Conservation (phyloP, 306 rosid species). For the Prunus campanulata region DNA sequence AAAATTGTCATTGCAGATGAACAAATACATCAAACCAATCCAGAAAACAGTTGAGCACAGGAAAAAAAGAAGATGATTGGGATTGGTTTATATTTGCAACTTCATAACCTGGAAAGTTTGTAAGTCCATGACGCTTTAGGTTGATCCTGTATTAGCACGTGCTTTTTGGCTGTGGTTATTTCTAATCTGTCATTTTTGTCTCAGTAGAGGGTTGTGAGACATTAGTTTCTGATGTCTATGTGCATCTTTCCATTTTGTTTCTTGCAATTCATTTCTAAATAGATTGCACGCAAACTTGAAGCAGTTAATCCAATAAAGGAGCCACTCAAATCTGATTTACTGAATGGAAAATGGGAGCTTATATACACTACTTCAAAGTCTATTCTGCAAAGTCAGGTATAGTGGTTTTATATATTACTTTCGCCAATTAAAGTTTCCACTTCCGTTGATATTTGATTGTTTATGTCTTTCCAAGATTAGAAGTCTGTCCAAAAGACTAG, state of each 20-base stretch:
- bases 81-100: neutral
- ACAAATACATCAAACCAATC: neutral
- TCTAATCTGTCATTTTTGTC: neutral
- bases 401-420: neutral
- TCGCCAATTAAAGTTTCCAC: neutral
- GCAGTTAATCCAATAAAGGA: slow-evolving; percentile 70
- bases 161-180: neutral
- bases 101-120: neutral
- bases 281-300: slow-evolving; percentile 91
- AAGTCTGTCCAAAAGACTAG: neutral
- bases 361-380: slow-evolving; percentile 83
- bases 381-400: slow-evolving; percentile 67
- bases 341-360: slow-evolving; percentile 97
- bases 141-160: neutral
- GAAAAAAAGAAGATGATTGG: too few relatives aligned
- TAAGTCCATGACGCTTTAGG: neutral
- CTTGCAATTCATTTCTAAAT: slow-evolving; percentile 42
- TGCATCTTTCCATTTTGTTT: slow-evolving; percentile 32
- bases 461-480: neutral
- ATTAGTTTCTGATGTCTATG: slow-evolving; percentile 1
- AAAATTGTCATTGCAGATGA: neutral
- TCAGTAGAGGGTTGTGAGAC: neutral
- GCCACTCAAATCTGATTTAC: slow-evolving; percentile 69
- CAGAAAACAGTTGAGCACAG: neutral
- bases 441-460: neutral